Conservation (phyloP, 208 protist species). For the Strigomonas galati region DNA sequence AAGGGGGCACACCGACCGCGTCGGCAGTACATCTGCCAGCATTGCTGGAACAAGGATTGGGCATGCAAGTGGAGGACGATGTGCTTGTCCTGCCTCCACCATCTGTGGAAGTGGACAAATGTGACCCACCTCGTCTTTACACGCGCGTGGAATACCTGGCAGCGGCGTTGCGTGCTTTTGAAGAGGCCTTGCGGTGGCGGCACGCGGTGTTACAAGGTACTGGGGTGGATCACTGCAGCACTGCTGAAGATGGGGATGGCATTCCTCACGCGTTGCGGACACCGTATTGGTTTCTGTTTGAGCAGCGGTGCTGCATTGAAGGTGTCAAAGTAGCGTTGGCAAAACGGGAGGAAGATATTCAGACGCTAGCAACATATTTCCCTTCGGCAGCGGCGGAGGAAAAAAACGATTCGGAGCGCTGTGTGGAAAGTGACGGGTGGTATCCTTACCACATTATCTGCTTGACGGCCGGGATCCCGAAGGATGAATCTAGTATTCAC, state of each 20-base stretch:
- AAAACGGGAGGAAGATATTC: constrained; percentile 16
- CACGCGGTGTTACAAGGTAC: background rate
- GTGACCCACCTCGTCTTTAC: background rate
- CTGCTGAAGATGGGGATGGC: too few relatives aligned
- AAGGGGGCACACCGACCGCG: background rate
- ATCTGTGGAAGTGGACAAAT: background rate
- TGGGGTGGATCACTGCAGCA: too few relatives aligned
- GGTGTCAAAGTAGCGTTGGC: constrained; percentile 18
- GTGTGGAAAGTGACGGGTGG: constrained; percentile 14
- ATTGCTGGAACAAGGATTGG: constrained; percentile 27
- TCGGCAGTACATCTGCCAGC: constrained; percentile 10
- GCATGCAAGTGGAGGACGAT: constrained; percentile 59
- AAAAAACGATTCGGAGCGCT: too few relatives aligned
- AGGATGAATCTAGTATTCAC: constrained; percentile 29
- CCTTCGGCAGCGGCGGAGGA: background rate
- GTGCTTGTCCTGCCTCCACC: constrained; percentile 40
- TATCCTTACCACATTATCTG: constrained; percentile 53
- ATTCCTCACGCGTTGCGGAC: constrained; percentile 7
- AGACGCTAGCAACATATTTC: background rate
- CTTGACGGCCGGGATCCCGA: constrained; percentile 45
- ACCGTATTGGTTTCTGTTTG: constrained; percentile 32
- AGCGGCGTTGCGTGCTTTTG: constrained; percentile 5
- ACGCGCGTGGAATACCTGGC: constrained; percentile 14
- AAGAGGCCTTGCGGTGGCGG: background rate
- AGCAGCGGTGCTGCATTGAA: constrained; percentile 35